Conservation (phyloP, 176 grass and related monocot genomes). For the Phoenix dactylifera region DNA sequence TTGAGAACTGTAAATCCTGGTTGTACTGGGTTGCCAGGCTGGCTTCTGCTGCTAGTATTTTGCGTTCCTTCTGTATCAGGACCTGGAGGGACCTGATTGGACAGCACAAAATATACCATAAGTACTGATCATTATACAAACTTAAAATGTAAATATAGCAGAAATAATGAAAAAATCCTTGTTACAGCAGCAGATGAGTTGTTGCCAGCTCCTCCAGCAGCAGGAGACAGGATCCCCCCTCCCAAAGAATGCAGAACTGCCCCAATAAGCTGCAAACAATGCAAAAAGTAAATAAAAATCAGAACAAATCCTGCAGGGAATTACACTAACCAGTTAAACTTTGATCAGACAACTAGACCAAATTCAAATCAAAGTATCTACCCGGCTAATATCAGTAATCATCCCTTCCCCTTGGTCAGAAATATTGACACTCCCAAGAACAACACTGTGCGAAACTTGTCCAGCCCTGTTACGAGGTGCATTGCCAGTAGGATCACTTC, state of each 20-base stretch:
- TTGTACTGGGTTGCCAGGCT: slow-evolving; percentile 32
- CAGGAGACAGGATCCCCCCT: slow-evolving; percentile 31
- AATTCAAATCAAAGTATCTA: slow-evolving; percentile 21
- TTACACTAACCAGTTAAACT: too few species aligned
- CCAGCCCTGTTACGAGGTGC: slow-evolving; percentile 23
- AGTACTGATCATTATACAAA: not conserved
- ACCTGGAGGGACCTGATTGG: slow-evolving; percentile 49
- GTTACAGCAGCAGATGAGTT: slow-evolving; percentile 31
- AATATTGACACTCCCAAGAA: slow-evolving; percentile 42
- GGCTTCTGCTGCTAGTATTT: slow-evolving; percentile 45
- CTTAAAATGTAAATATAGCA: not conserved
- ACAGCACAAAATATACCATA: slow-evolving; percentile 1
- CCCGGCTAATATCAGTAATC: slow-evolving; percentile 55
- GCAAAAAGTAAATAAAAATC: slow-evolving; percentile 13
- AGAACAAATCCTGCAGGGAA: not conserved
- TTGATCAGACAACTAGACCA: not conserved
- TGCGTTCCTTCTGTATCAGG: slow-evolving; percentile 39
- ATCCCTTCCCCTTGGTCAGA: slow-evolving; percentile 46
- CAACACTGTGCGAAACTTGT: slow-evolving; percentile 28
- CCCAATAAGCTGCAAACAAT: slow-evolving; percentile 50
- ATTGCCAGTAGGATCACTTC: slow-evolving; percentile 29
- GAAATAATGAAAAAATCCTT: slow-evolving; percentile 3
- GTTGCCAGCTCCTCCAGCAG: slow-evolving; percentile 34
- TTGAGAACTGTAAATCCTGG: slow-evolving; percentile 58
- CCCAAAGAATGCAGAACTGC: slow-evolving; percentile 69